Evolutionary conservation across 768 basidiomycete species (phyloP), one percentile per base, ranked within the genome.

Genomic region (Leucosporidium scottii): DNA sequence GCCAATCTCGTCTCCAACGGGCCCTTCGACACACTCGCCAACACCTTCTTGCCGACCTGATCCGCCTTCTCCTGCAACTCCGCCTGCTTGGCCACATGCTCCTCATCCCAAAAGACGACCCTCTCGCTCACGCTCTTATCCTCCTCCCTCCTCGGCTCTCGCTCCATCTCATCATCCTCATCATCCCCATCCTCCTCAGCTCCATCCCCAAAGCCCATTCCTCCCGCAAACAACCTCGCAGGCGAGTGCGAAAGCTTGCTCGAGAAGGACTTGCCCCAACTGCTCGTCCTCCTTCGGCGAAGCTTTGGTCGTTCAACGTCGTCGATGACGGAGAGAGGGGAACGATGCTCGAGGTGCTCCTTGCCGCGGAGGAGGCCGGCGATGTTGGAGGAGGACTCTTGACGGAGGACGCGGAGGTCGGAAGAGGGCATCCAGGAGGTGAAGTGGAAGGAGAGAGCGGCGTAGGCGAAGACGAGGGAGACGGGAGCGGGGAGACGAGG

Each of bases 391-490:
- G 88, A 86, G 1, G 91, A 92, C 75, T 91, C 90, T 77, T 98
- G 93, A 4, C 88, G 85, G 20, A 98, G 81, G 34, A 94, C 88
- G 7, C 85, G 86, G 64, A 97, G 82, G 77, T 97, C 70, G 12
- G 59, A 50, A 0, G 67, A 47, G 0, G 89, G 84, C 91, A 93
- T 92, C 94, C 94, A 98, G 27, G 93, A 94, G 0, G 91, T 92
- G 75, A 94, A 97, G 78, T 98, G 97, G 81, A 99, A 98, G 78
- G 98, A 93, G 55, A 98, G 83, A 30, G 89, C 89, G 0, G 93
- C 85, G 78, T 98, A 99, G 72, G 86, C 91, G 62, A 94, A 84
- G 34, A 96, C 86, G 66, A 98, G 82, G 1, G 89, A 89, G 49
- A 87, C 79, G 1, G 96, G 96, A 23, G 84, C 81, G 1, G 87